Percentiles rank a stretch among this genome's conserved stretches.
phyloP scores from a whole-genome alignment of 2,329 filamentous ascomycete genomes.

The Xylaria multiplex region DNA sequence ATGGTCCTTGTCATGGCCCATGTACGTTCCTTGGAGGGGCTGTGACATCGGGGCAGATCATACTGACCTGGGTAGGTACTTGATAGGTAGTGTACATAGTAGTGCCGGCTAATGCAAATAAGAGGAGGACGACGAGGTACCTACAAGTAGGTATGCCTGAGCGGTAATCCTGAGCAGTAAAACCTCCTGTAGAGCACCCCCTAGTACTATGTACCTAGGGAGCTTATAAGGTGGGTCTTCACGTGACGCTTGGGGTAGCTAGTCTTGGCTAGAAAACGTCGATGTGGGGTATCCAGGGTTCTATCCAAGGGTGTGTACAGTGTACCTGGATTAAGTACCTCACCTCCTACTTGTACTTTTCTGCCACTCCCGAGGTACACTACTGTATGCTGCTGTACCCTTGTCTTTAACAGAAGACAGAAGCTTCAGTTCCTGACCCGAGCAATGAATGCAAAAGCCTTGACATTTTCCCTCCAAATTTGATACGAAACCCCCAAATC shows the following conservation, averaged over 20 bases:
- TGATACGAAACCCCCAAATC: slow-evolving; percentile 3
- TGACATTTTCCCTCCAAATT: slow-evolving; percentile 14
- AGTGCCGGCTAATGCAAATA: slow-evolving; percentile 21
- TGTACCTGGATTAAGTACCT: not conserved
- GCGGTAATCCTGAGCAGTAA: not conserved
- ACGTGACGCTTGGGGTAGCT: slow-evolving; percentile 32
- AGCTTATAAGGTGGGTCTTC: slow-evolving; percentile 35
- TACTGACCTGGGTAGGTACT: no score
- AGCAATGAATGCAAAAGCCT: slow-evolving; percentile 18
- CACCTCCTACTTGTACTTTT: not conserved
- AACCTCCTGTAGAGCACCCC: not conserved
- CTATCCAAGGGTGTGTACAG: not conserved
- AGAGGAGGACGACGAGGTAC: not conserved
- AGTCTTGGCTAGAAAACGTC: slow-evolving; percentile 20
- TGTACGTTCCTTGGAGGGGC: slow-evolving; percentile 6
- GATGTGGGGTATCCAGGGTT: slow-evolving; percentile 23
- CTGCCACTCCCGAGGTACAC: not conserved
- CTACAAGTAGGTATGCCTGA: not conserved
- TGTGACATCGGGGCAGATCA: slow-evolving; percentile 35
- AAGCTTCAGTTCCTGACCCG: slow-evolving; percentile 8
- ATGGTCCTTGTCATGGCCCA: not conserved
- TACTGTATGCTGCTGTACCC: not conserved
- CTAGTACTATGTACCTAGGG: slow-evolving; percentile 5
- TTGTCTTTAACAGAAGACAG: slow-evolving; percentile 10
- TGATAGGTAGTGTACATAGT: no score